Conservation (phyloP, 2,329 filamentous ascomycete species). For the Aspergillus intermedius region DNA sequence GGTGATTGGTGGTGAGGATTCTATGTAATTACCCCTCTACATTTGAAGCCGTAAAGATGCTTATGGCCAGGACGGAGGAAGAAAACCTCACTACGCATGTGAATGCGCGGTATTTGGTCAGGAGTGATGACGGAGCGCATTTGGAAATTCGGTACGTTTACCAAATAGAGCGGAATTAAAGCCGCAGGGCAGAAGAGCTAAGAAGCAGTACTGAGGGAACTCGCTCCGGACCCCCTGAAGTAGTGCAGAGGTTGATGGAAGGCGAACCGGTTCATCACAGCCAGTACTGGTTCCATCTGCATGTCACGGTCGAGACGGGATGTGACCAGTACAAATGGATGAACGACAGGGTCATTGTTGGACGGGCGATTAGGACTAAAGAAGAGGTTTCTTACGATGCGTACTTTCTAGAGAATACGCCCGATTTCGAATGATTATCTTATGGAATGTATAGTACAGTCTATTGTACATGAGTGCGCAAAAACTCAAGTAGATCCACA, state of each 20-base stretch:
- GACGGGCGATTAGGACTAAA: constrained; percentile 17
- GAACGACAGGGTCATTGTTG: constrained; percentile 23
- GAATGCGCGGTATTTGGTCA: constrained; percentile 22
- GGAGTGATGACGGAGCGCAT: constrained; percentile 20
- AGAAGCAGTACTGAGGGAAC: constrained; percentile 19
- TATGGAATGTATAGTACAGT: not conserved
- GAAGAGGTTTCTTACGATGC: constrained; percentile 23
- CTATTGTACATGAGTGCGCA: constrained; percentile 16
- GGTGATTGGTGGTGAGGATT: constrained; percentile 21
- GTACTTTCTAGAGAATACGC: constrained; percentile 19
- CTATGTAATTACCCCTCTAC: constrained; percentile 12
- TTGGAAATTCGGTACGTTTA: constrained; percentile 17
- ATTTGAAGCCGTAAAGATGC: not conserved
- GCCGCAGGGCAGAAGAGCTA: not conserved
- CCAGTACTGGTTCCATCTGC: constrained; percentile 22
- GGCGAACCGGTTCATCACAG: constrained; percentile 18
- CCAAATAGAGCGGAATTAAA: no score
- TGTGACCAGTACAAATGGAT: constrained; percentile 22
- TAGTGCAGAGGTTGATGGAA: constrained; percentile 20
- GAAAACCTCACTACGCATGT: constrained; percentile 22
- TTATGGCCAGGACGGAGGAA: constrained; percentile 16
- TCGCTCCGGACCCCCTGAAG: constrained; percentile 19
- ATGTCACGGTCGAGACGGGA: constrained; percentile 20
- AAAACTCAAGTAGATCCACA: constrained; percentile 21
- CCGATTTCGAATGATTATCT: not conserved